Evolutionary conservation across 495 filamentous ascomycete species (phyloP), one percentile per base, ranked within the genome.

Genomic region (Daldinia decipiens): DNA sequence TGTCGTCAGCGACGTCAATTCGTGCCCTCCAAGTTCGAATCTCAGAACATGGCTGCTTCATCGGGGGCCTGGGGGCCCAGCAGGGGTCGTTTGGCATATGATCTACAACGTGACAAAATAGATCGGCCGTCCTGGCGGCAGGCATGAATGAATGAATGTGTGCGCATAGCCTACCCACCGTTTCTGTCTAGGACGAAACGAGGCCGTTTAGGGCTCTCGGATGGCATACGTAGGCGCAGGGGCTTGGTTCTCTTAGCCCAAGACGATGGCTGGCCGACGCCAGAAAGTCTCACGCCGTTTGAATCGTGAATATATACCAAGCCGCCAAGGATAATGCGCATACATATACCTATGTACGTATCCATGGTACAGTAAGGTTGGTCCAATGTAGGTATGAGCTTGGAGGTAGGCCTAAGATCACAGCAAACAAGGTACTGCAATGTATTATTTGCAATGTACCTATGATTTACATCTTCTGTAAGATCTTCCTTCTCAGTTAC

Each of bases 291-390:
- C 21, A 32, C 65, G 27, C 38, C 27, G 5, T 57, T 9, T 24
- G 21, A n/a, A 57, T 15, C 54, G 19, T 31, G 21, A 32, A 17
- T n/a, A 26, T n/a, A 26, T 56, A 52, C 53, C 36, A 60, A 51
- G 34, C 17, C 36, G 59, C 66, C 43, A 68, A 59, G 55, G n/a
- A 31, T 12, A 11, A 51, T 11, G 17, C 24, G 36, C 53, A 57
- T 6, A n/a, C n/a, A n/a, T n/a, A n/a, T n/a, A n/a, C n/a, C n/a
- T 15, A 58, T 19, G 2, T 63, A 40, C 32, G 38, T 63, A 40
- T 57, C n/a, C 26, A 27, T 39, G 54, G 36, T 70, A 65, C 47
- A 54, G 59, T 52, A 69, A 69, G 55, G 36, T 64, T 54, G 6
- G 26, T 24, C 2, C 2, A 24, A 24, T 24, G 12, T 36, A 36